Percentiles rank a stretch among this genome's conserved stretches.
phyloP scores from a whole-genome alignment of 2,329 filamentous ascomycete species.

The Penicillium sp. region DNA sequence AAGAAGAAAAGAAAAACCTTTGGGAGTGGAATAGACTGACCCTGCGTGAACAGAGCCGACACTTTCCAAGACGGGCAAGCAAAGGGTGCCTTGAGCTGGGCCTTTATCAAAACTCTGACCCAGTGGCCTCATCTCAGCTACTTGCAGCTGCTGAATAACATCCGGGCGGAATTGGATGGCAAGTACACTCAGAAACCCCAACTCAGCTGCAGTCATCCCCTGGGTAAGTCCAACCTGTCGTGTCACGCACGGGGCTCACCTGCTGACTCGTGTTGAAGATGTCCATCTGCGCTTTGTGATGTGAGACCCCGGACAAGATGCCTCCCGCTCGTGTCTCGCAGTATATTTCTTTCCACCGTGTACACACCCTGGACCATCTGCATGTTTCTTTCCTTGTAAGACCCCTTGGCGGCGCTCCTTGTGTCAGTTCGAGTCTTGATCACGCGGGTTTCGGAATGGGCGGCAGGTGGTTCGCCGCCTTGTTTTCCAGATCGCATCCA shows the following conservation, averaged over 20 bases:
- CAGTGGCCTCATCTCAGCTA: slow-evolving; percentile 93
- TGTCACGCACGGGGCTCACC: slow-evolving; percentile 1
- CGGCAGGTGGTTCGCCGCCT: no score
- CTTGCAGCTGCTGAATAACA: slow-evolving; percentile 85
- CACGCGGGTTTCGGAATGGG: no score
- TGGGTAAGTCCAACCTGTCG: slow-evolving; percentile 58
- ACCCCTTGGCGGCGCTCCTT: no score
- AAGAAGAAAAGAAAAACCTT: neutral
- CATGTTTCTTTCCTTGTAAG: no score
- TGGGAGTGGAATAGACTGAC: no score
- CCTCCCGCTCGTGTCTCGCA: no score
- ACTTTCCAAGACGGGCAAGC: slow-evolving; percentile 82
- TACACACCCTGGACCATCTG: no score
- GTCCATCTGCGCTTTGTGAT: slow-evolving; percentile 62
- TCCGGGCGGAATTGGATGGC: slow-evolving; percentile 76
- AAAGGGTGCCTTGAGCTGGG: slow-evolving; percentile 95
- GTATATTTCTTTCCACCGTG: no score
- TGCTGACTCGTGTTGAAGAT: slow-evolving; percentile 41
- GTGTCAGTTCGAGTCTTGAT: no score
- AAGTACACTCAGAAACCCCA: slow-evolving; percentile 96
- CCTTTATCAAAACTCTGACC: slow-evolving; percentile 83
- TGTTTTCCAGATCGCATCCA: no score
- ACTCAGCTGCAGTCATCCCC: slow-evolving; percentile 88
- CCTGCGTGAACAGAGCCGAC: slow-evolving; percentile 60
- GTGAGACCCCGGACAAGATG: slow-evolving; percentile 19